Base-by-base conservation (phyloP, 106 monocot species). In the Dendrobium chrysotoxum region DNA sequence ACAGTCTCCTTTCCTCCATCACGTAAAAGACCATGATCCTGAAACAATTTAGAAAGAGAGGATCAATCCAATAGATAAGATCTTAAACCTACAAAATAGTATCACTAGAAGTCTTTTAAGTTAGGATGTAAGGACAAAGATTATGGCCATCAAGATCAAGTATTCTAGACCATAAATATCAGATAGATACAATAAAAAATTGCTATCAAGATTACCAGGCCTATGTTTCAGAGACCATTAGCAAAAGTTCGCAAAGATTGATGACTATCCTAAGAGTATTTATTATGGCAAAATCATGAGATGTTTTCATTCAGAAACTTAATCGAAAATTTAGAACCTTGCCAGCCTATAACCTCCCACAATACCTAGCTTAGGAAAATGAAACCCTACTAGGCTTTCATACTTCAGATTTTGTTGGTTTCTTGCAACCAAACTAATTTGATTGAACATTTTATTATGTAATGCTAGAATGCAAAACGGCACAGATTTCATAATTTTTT, bases 21-120 rank as follows among this genome's bases (percentile, higher is more conserved):
- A 74, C 89, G 86, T 78, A 90, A 72, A 85, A 93, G 93, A 70
- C 99, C 95, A 93, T 99, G 99, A 85, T 91, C 93, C 92, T 99
- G 78, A 11, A 55, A 75, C 30, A 46, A 78, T 35, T 21, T 13
- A 78, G 18, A 74, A 45, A 30, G 26, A 74, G 25, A 45, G 8
- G 66, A 16, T 50, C 16, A 75, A 74, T 21, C 21, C 41, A 42
- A 21, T 16, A 73, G 20, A 5, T 73, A 40, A 40, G 10, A 17
- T 73, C 4, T 17, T 20, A 74, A 41, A 40, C 20, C 7, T 20
- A 20, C 6, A 74, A 41, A 74, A 40, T 13, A 74, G 35, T 35
- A 31, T 38, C 35, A 35, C 70, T 31, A 35, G 31, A 10, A 38
- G 28, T 11, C 8, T 11, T 30, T 68, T 7, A 68, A 68, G 28